Base-by-base conservation (phyloP, 495 filamentous ascomycete species). In the Aspergillus kassunensis region DNA sequence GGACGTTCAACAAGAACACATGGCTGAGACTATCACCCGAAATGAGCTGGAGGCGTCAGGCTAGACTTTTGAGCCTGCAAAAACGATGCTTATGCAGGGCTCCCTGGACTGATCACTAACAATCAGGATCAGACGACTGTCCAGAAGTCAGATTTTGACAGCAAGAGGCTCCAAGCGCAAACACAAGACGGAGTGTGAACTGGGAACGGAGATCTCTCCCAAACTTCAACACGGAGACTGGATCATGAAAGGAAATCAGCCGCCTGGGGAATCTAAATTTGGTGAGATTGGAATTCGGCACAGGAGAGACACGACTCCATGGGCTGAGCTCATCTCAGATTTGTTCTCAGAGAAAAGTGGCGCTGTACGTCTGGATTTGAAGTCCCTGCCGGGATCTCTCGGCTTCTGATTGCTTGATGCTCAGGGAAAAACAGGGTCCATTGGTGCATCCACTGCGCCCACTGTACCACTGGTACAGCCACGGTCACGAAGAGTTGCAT, bases 1-100 rank as follows among this genome's bases (percentile, higher is more conserved):
- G 33, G 24, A 21, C 44, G 34, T 20, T 39, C 21, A 39, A 36
- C 45, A 36, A 11, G 23, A 27, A 29, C 31, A 36, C 45, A 49
- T 49, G 45, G 45, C 45, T 36, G 45, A 37, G n/a, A 49, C 20
- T 48, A 48, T 36, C 31, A 21, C 20, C 31, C 15, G 18, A 20
- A 21, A 11, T 33, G 29, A 5, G 29, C 43, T 45, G 27, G 21
- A 46, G 44, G 30, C 29, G 39, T 42, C 20, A 4, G 44, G 29
- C 43, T 16, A 24, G 30, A 35, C 30, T 24, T 30, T 4, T 24
- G 21, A 24, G 21, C 24, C 18, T 20, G 13, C 9, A 46, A 46
- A 46, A 19, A 18, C 30, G 44, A 46, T 21, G 44, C 30, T 46
- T 21, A 34, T 46, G 30, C 30, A 46, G 44, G 44, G 44, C 30